Evolutionary conservation across 2,329 filamentous ascomycete species (phyloP).

Genomic region (Hypoxylon sp.): DNA sequence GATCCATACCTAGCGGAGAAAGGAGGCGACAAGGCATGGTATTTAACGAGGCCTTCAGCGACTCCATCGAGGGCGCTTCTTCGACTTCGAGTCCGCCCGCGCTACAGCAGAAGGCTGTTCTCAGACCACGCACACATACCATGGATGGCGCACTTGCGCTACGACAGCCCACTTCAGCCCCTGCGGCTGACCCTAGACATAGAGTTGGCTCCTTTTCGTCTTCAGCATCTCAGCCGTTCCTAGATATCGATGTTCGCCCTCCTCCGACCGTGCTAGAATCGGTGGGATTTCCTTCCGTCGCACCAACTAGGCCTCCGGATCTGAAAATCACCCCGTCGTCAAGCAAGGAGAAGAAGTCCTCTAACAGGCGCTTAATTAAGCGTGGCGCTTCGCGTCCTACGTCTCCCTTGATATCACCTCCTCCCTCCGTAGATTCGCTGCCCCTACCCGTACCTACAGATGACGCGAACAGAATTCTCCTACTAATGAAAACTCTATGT

Average conservation of each 20-base stretch:
- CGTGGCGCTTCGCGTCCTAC: slow-evolving; percentile 64
- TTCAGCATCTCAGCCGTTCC: slow-evolving; percentile 61
- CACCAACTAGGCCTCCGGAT: slow-evolving; percentile 48
- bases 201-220: slow-evolving; percentile 77
- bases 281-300: slow-evolving; percentile 53
- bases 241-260: slow-evolving; percentile 55
- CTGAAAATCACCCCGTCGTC: slow-evolving; percentile 47
- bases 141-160: slow-evolving; percentile 61
- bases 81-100: slow-evolving; percentile 54
- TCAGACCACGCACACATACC: slow-evolving; percentile 65
- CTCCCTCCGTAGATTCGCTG: slow-evolving; percentile 67
- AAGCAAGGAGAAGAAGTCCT: slow-evolving; percentile 57
- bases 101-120: slow-evolving; percentile 47
- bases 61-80: slow-evolving; percentile 58
- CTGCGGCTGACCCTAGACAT: slow-evolving; percentile 62
- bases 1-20: slow-evolving; percentile 56
- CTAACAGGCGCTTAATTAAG: slow-evolving; percentile 63
- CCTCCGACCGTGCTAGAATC: slow-evolving; percentile 54
- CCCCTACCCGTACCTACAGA: slow-evolving; percentile 67
- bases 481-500: slow-evolving; percentile 79
- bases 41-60: slow-evolving; percentile 65
- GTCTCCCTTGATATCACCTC: slow-evolving; percentile 63
- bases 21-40: slow-evolving; percentile 66
- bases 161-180: slow-evolving; percentile 53
- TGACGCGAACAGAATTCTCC: slow-evolving; percentile 75